Base-by-base conservation (phyloP, 2,329 filamentous ascomycete genomes). In the Beauveria brongniartii region DNA sequence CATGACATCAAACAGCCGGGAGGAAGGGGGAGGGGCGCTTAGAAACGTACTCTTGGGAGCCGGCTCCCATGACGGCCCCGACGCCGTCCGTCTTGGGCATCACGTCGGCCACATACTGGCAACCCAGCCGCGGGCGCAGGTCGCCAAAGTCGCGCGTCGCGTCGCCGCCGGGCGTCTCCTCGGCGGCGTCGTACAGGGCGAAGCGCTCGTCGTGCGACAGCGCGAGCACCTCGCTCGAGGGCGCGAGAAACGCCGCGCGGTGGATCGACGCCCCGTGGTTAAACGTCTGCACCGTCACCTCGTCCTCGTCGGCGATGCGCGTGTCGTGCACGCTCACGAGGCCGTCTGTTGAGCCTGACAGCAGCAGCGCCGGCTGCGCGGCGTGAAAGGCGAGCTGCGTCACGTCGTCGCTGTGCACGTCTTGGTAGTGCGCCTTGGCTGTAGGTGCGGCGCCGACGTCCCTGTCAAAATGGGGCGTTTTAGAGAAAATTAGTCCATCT, bases 271-370 rank as follows among this genome's bases (percentile, higher is more conserved):
- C 84, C 43, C 83, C 81, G 69, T 90, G 88, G 72, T 93, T 93
- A 71, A 92, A 86, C 14, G 91, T 89, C 73, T 91, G 88, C 62
- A 89, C 78, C 22, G 92, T 77, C 1, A 90, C 86, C 52, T 93
- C 90, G 69, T 93, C 90, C 73, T 93, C 90, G 66, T 90, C 87
- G 20, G 78, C 74, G 62, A 90, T 80, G 53, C 80, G 79, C 20
- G 84, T 88, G 74, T 94, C 87, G 73, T 88, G 90, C 51, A 93
- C 77, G 69, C 89, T 92, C 67, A 93, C 81, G 1, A 93, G 81
- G 7, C 89, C 89, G 72, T 94, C 90, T 16, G 89, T 93, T 43
- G 88, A 91, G 48, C 88, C 89, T 1, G 89, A 91, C 12, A 93
- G 78, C 6, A 93, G 80, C 18, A 89, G 76, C 50, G 82, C 78